phyloP scores from a whole-genome alignment of 2,329 filamentous ascomycete genomes.

The Didymella pinodella region DNA sequence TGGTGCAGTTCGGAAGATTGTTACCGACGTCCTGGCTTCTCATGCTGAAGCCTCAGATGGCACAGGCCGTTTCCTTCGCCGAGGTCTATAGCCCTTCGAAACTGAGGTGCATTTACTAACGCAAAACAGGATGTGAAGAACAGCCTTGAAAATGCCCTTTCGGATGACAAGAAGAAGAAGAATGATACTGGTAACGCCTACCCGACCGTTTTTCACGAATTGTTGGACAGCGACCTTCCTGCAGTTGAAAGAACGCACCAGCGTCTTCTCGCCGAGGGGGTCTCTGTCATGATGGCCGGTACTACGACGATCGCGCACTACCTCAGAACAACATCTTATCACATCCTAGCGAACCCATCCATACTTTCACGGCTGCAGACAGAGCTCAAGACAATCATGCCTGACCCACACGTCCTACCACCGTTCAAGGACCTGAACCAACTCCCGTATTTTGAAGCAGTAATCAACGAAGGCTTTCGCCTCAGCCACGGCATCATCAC shows the following conservation, averaged over 20 bases:
- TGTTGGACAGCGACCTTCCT: constrained; percentile 1
- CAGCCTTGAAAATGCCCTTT: background rate
- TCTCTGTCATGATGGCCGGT: constrained; percentile 21
- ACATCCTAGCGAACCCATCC: constrained; percentile 32
- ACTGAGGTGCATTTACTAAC: background rate
- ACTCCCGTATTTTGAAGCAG: constrained; percentile 32
- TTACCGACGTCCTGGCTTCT: background rate
- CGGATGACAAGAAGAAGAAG: background rate
- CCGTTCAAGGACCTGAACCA: constrained; percentile 17
- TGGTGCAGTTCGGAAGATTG: background rate
- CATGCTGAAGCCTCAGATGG: background rate
- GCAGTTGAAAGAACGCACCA: background rate
- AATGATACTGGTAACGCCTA: background rate
- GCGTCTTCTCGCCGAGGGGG: constrained; percentile 22
- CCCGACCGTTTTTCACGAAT: constrained; percentile 4
- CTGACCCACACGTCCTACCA: constrained; percentile 4
- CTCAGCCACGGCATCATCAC: constrained; percentile 35
- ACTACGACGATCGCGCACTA: constrained; percentile 22
- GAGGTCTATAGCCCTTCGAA: background rate
- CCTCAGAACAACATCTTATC: constrained; percentile 25
- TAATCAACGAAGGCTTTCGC: constrained; percentile 36
- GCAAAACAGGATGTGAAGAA: background rate
- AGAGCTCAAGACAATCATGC: constrained; percentile 29
- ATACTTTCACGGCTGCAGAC: constrained; percentile 22
- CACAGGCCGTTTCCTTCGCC: background rate